These are phyloP conservation scores for Entonaema liquescens DNA, from an alignment of 495 filamentous ascomycete species.

Conservation along the genomic window DNA sequence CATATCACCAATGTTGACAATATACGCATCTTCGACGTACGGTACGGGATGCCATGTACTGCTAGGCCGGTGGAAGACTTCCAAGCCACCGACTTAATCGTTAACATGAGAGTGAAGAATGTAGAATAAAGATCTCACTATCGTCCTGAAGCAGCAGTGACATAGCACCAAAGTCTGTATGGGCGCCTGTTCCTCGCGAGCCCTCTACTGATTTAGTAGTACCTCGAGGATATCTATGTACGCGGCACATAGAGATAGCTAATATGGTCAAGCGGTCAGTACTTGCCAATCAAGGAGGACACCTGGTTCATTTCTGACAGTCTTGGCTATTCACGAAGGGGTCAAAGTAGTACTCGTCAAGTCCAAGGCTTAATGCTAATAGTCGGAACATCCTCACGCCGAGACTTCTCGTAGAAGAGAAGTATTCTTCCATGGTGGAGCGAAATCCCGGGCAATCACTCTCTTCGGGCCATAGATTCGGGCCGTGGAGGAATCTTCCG, in stretches of 20 bases:
- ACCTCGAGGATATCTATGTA: conserved; percentile 45
- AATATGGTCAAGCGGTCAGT: conserved; percentile 4
- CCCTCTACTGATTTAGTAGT: conserved; percentile 32
- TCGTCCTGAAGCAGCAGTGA: conserved; percentile 58
- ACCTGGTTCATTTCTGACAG: conserved; percentile 23
- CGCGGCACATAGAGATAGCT: conserved; percentile 44
- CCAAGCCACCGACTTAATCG: conserved; percentile 49
- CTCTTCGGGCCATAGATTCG: conserved; percentile 58
- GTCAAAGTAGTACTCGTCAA: conserved; percentile 54
- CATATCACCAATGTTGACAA: conserved; percentile 63
- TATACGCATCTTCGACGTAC: conserved; percentile 57
- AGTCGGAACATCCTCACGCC: conserved; percentile 50
- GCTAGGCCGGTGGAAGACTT: conserved; percentile 55
- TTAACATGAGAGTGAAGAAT: background rate
- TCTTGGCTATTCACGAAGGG: conserved; percentile 51
- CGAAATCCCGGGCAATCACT: conserved; percentile 43
- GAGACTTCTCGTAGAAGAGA: conserved; percentile 44
- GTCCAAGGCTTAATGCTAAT: conserved; percentile 53
- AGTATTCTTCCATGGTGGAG: conserved; percentile 48
- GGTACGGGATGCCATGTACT: conserved; percentile 55
- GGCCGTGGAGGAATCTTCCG: conserved; percentile 52
- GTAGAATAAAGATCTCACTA: conserved; percentile 36
- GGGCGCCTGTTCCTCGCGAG: conserved; percentile 56
- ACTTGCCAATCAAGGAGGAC: background rate
- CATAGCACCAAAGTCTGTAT: conserved; percentile 60